Base-by-base conservation (phyloP, 768 basidiomycete genomes). In the Leccinum imitatum region DNA sequence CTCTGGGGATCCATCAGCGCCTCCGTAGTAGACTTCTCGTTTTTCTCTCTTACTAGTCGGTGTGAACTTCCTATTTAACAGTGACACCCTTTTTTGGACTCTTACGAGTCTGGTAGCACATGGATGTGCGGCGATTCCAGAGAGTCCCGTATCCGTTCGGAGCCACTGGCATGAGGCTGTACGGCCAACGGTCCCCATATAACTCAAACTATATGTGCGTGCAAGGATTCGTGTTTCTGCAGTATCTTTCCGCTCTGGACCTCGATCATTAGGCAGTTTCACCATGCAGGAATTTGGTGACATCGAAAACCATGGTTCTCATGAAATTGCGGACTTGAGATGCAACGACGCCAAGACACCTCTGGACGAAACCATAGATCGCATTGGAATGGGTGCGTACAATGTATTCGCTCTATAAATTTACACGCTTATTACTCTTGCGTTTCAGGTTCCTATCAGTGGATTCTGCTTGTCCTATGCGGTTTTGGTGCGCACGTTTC, bases 301-400 rank as follows among this genome's bases (percentile, higher is more conserved):
- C 14, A 21, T 48, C 47, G 47, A 48, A 48, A n/a, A 1, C 46
- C 23, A 73, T 70, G n/a, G 74, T 76, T 50, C 58, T 66, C 73
- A 33, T 60, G 11, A 74, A 71, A 41, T 69, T 14, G 70, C 65
- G 6, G 67, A 65, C 52, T 15, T 35, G 5, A 64, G 62, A 14
- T 74, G 33, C 62, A 46, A 65, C 37, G 84, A 86, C 65, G 71
- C 71, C 13, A 74, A 84, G 58, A 86, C 84, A 17, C 82, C 82
- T 66, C 79, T 95, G 30, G 93, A 95, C 75, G 88, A 79, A 68
- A 94, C 93, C 1, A 93, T 95, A 73, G 91, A 94, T 70, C 82
- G 86, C 44, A 94, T 95, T 69, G 93, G 93, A 35, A 92, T 96
- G 93, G 93, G 91, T 71, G 60, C 56, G 79, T 70, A 6, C 44